Evolutionary conservation across 2,329 filamentous ascomycete genomes (phyloP), one percentile per base, ranked within the genome.

Genomic region (Curvularia sp.): DNA sequence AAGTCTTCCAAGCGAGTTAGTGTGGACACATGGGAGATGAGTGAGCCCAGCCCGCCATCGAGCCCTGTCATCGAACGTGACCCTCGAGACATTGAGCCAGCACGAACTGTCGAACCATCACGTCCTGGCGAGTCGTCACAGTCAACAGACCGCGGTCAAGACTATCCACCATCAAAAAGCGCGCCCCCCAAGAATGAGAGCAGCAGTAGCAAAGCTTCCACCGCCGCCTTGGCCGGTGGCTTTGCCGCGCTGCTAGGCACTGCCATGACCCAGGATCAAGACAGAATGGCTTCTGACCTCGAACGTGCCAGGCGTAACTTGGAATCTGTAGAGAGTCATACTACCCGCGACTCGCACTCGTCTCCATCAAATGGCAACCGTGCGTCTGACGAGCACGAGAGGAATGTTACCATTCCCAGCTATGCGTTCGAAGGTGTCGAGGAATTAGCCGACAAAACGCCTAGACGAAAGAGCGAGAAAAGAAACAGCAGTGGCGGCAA

Each of bases 401-500:
- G 62, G 48, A 38, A 57, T 26, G 46, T 60, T 5, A 67, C 71
- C 0, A 72, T 75, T 9, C 71, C 76, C 13, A 75, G 67, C 58
- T 74, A 69, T 46, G 71, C 71, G 1, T 76, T 74, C 49, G 64
- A 78, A 26, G 75, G 75, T 26, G 53, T 70, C 1, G 75, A 77
- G 5, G 73, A 77, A 39, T 57, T 73, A 4, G 57, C 61, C 13
- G 74, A 77, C 60, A 77, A 80, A 62, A 79, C 75, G 26, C 76
- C 76, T 41, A 83, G 79, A 69, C 81, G 79, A 53, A 83, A 81
- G 57, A 63, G 81, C 70, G 72, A 83, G 75, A 83, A 80, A 68
- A 75, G 80, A 35, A 74, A 76, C 47, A 81, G 78, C 53, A 73
- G 72, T 41, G 72, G 72, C 47, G 73, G 75, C 50, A 74, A 69